Percentiles rank a stretch among this genome's conserved stretches.
Evolutionary conservation across 176 grass and related monocot species (phyloP).

Genomic region (Oryza australiensis): DNA sequence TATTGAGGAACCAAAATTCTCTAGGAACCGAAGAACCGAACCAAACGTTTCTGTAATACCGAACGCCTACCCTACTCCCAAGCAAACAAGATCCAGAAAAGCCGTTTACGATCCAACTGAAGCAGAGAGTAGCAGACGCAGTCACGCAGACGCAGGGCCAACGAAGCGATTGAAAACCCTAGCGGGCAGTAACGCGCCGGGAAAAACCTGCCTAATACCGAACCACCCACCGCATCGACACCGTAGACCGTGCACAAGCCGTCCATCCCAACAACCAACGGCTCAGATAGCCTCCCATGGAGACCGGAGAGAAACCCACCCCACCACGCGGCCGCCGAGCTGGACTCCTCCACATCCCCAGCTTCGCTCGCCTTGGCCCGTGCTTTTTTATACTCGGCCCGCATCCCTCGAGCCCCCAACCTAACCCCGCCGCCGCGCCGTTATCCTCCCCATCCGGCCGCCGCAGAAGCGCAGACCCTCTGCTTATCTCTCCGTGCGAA

Average conservation of each 20-base stretch:
- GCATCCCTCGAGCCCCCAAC: background rate
- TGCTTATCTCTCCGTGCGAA: background rate
- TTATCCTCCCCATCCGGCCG: background rate
- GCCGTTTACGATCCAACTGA: too few relatives aligned
- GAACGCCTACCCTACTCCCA: too few relatives aligned
- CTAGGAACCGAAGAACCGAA: too few relatives aligned
- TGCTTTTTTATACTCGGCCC: background rate
- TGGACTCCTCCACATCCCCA: background rate
- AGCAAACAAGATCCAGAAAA: background rate
- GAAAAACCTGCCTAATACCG: background rate
- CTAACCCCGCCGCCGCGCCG: background rate
- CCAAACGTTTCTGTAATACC: too few relatives aligned
- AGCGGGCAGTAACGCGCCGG: background rate
- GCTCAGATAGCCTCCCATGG: background rate
- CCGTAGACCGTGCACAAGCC: background rate
- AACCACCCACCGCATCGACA: background rate
- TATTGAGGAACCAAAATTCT: too few relatives aligned
- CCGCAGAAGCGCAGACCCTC: background rate
- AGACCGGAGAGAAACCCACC: background rate
- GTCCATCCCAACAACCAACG: background rate
- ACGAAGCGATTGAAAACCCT: background rate
- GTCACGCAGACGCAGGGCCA: too few relatives aligned
- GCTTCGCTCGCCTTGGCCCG: too few relatives aligned
- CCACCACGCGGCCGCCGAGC: conserved; percentile 6
- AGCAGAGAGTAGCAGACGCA: background rate